Base-by-base conservation (phyloP, 345 rosid genomes). In the Corchorus olitorius region DNA sequence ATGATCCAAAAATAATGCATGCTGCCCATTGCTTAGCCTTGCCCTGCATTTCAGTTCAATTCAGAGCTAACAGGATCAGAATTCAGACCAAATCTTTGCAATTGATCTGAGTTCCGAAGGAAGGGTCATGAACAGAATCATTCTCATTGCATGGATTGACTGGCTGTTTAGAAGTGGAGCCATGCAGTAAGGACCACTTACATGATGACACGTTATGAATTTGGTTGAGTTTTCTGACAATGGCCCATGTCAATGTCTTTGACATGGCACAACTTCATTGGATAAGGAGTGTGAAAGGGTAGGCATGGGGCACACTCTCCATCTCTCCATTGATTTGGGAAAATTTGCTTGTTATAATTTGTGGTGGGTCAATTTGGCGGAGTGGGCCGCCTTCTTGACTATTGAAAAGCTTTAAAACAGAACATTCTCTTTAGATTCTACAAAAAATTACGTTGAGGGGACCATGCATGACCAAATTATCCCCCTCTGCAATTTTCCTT, bases 351-450 rank as follows among this genome's bases (percentile, higher is more conserved):
- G 34, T n/a, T 0, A 17, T 19, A 53, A 11, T 37, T 60, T 27
- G 27, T 27, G 27, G 13, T 22, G 72, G 52, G 22, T 1, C 14
- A 6, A n/a, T 14, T 59, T 12, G 60, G 60, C 8, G 12, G 19
- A 34, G 46, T 60, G 27, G 74, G 49, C 48, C 64, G 2, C 45
- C 19, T 49, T 8, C 5, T 19, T 41, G 48, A 56, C 7, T 39
- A 15, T 19, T 15, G 65, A 27, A 27, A 69, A 35, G 70, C 50
- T 17, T 53, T 8, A 16, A 70, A 16, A 13, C 2, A 54, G 56
- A 70, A 63, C 58, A 74, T 60, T 19, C 73, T 70, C 72, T 63
- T 61, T 19, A 59, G 22, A 74, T 22, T 61, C 45, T 35, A 8
- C 7, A 6, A 58, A 27, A 20, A 14, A 14, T 41, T 19, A 8